Evolutionary conservation across 306 rosid genomes (phyloP).

Genomic region (Prosopis cineraria): DNA sequence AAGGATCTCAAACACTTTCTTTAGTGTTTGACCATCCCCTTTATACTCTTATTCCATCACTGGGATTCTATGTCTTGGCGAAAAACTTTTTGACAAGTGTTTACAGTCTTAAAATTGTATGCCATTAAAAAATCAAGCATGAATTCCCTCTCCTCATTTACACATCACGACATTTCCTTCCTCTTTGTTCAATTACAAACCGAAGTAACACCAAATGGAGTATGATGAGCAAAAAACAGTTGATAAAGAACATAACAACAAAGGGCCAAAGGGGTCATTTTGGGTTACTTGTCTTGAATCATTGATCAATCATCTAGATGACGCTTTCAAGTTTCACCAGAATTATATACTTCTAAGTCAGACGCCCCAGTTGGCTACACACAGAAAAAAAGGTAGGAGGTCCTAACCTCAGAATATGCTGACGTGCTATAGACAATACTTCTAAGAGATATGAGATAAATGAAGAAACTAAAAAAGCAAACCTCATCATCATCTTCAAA

Average conservation of each 20-base stretch:
- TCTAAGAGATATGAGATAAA: conserved; percentile 17
- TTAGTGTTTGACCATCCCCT: no score
- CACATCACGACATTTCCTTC: no score
- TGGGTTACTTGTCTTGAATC: neutral
- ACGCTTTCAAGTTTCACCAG: neutral
- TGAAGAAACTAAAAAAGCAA: conserved; percentile 32
- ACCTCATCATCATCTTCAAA: conserved; percentile 75
- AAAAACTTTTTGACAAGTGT: no score
- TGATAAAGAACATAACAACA: neutral
- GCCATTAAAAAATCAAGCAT: no score
- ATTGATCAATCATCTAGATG: neutral
- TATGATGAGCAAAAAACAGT: neutral
- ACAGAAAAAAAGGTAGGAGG: neutral
- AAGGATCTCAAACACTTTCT: no score
- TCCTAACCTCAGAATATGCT: neutral
- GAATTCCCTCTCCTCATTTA: no score
- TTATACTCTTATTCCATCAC: no score
- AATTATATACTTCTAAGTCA: neutral
- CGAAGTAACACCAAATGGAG: neutral
- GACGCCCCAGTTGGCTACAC: neutral
- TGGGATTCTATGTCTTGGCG: no score
- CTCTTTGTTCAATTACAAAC: neutral
- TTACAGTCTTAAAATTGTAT: no score
- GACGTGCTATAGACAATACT: conserved; percentile 10
- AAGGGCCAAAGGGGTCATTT: neutral